Evolutionary conservation across 257 asterid species (phyloP).

Genomic region (Plantago ovata): DNA sequence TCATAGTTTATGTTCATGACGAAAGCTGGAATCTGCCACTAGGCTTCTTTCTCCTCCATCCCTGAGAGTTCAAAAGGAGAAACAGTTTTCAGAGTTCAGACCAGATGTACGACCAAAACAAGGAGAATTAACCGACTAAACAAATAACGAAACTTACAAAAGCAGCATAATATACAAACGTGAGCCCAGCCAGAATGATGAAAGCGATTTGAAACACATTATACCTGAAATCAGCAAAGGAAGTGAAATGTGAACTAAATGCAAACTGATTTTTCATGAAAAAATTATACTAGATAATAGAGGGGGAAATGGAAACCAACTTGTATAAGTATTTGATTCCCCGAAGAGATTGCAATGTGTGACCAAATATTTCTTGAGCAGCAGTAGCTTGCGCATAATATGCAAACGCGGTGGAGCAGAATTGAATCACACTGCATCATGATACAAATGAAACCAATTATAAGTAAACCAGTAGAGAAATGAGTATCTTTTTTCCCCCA

Average conservation of each 20-base stretch:
- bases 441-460: conserved; percentile 12
- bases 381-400: conserved; percentile 98
- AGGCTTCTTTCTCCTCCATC: conserved; percentile 80
- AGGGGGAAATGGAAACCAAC: conserved; percentile 39
- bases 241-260: conserved; percentile 1
- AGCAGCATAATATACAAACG: conserved; percentile 84
- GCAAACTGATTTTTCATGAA: conserved; percentile 9
- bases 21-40: conserved; percentile 88
- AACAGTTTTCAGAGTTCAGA: too few species aligned
- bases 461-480: too few species aligned
- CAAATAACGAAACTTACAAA: conserved; percentile 50
- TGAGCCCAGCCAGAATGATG: conserved; percentile 83
- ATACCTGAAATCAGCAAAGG: conserved; percentile 56
- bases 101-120: conserved; percentile 9
- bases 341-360: conserved; percentile 93
- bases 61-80: conserved; percentile 40
- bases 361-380: conserved; percentile 99
- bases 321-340: conserved; percentile 96
- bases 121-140: not conserved
- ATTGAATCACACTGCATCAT: conserved; percentile 91
- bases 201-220: conserved; percentile 93
- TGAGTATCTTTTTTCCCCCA: too few species aligned
- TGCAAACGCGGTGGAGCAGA: conserved; percentile 95
- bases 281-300: conserved; percentile 2
- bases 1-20: conserved; percentile 33